Evolutionary conservation across 2,329 filamentous ascomycete genomes (phyloP), one percentile per base, ranked within the genome.

Genomic region (Nigrospora sphaerica): DNA sequence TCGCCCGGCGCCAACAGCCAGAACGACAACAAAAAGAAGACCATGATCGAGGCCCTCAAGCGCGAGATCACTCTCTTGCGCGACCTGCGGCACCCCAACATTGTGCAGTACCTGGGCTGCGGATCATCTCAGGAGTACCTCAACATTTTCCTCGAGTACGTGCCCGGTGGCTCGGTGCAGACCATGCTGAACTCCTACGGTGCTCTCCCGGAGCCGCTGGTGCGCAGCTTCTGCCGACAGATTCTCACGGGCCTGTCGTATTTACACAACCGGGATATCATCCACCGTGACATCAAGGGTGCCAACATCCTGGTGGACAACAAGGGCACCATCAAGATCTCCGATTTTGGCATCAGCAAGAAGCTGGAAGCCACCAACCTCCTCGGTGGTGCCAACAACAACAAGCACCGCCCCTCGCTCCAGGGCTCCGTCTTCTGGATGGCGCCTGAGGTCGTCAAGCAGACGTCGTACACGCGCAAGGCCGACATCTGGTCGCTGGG

Each of bases 341-440:
- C 92, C 10, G 93, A 98, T 74, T 98, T 98, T 58, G 93, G 93
- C 62, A 97, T 98, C 63, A 95, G 88, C 50, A 98, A 98, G 75
- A 95, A 95, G 65, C 86, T 97, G 36, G 92, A 97, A 67, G 90
- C 90, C 13, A 85, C 88, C 47, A 93, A 91, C 49, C 80, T 96
- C 39, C 80, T 95, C 40, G 82, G 66, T 60, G 83, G 75, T 57
- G 84, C 73, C 60, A 79, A 76, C 60, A 83, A 82, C 66, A 82
- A 78, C 66, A 83, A 81, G 63, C 75, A 86, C 59, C 74, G 82
- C 6, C 81, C 83, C 3, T 97, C 92, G 2, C 79, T 98, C 4
- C 93, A 98, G 66, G 93, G 93, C 13, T 96, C 90, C 23, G 93
- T 98, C 44, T 98, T 96, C 71, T 98, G 93, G 93, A 98, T 98